Evolutionary conservation across 352 stramenopile species (phyloP).

Genomic region (Aphanomyces euteiches): DNA sequence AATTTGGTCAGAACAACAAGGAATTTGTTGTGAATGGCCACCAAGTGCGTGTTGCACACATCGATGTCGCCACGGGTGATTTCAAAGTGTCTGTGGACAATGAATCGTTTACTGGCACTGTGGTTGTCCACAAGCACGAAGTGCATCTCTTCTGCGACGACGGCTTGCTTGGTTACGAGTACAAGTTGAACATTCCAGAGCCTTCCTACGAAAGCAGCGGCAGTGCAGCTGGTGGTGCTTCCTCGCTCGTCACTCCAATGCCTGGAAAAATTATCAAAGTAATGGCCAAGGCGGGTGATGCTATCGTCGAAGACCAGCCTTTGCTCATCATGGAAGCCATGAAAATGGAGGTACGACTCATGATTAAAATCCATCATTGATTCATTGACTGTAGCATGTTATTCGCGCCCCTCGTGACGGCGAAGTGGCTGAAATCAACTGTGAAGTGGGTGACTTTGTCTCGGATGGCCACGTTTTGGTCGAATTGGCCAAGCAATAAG

Average conservation of each 20-base stretch:
- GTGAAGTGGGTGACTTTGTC: constrained; percentile 70
- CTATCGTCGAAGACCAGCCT: constrained; percentile 82
- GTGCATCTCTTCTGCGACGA: constrained; percentile 78
- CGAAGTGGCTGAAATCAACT: constrained; percentile 67
- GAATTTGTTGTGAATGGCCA: constrained; percentile 42
- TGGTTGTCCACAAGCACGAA: constrained; percentile 60
- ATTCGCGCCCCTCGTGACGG: constrained; percentile 70
- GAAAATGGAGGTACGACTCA: constrained; percentile 91
- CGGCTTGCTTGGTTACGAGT: constrained; percentile 65
- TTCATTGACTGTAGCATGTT: constrained; percentile 38
- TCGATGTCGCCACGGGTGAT: constrained; percentile 45
- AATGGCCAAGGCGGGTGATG: constrained; percentile 80
- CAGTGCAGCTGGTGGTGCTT: constrained; percentile 36
- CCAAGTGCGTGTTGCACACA: constrained; percentile 37
- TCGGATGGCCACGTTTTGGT: constrained; percentile 70
- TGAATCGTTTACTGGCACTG: constrained; percentile 61
- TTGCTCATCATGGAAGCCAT: constrained; percentile 96
- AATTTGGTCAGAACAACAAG: constrained; percentile 40
- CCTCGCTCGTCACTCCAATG: constrained; percentile 89
- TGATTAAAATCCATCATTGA: constrained; percentile 18
- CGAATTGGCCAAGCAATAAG: constrained; percentile 41
- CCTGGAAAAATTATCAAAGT: constrained; percentile 93
- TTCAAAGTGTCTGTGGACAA: constrained; percentile 67
- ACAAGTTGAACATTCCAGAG: constrained; percentile 70
- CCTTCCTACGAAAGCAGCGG: constrained; percentile 25